Evolutionary conservation across 2,329 filamentous ascomycete genomes (phyloP), one percentile per base, ranked within the genome.

Genomic region (Trichoderma sp.): DNA sequence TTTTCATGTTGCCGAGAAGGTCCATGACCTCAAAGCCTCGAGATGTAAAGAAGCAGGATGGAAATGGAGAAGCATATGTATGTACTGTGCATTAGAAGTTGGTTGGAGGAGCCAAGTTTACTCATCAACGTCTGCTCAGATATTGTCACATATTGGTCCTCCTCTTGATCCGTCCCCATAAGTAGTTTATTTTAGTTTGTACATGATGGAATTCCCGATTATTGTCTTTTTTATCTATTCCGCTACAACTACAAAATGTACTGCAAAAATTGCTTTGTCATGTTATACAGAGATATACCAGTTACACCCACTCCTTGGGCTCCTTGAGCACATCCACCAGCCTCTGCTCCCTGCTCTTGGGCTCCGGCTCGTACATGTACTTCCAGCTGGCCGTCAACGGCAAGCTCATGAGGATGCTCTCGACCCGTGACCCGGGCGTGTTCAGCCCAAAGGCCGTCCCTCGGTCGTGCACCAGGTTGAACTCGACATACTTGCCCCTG

Each of bases 391-490:
- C 95, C 15, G 94, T 98, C 69, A 96, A 82, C 6, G 95, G 95
- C 75, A 99, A 80, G 78, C 92, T 97, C 93, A 99, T 98, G 70
- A 99, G 80, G 66, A 99, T 99, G 77, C 93, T 97, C 83, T 99
- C 95, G 3, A 99, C 88, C 67, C 95, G 85, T 6, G 93, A 90
- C 48, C 92, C 92, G 0, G 95, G 95, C 0, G 94, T 97, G 74
- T 95, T 95, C 68, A 99, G 81, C 1, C 95, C 95, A 77, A 99
- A 99, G 7, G 91, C 89, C 2, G 95, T 99, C 3, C 95, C 95
- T 28, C 95, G 87, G 79, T 99, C 95, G 78, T 99, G 93, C 64
- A 99, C 92, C 44, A 99, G 84, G 79, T 99, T 99, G 79, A 99
- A 99, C 79, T 99, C 95, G 68, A 99, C 95, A 76, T 99, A 99